phyloP scores from a whole-genome alignment of 768 basidiomycete species.

The Tylopilus plumbeoviolaceoides region DNA sequence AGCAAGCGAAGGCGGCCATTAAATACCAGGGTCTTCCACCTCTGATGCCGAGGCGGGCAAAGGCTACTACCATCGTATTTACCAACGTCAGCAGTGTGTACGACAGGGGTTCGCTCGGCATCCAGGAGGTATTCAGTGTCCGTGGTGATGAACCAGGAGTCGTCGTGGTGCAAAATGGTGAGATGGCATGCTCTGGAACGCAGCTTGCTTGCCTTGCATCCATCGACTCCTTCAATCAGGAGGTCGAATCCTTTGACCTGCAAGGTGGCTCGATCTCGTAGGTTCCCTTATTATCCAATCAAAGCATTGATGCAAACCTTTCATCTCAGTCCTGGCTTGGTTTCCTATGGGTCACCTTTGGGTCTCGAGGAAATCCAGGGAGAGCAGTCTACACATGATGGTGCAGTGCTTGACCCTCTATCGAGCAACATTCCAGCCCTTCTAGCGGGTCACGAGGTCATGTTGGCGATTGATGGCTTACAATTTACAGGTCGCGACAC shows the following conservation, averaged over 20 bases:
- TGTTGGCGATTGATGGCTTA: conserved; percentile 69
- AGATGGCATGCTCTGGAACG: conserved; percentile 49
- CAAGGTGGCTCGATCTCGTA: conserved; percentile 60
- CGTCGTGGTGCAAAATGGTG: conserved; percentile 51
- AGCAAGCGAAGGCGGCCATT: conserved; percentile 55
- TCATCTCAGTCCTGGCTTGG: conserved; percentile 41
- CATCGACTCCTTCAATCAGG: conserved; percentile 10
- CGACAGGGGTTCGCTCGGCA: conserved; percentile 28
- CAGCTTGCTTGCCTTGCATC: conserved; percentile 23
- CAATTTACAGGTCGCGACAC: conserved; percentile 59
- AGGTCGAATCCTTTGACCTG: conserved; percentile 48
- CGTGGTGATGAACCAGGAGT: conserved; percentile 26
- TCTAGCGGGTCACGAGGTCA: conserved; percentile 35
- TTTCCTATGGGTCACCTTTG: conserved; percentile 40
- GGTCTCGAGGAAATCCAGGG: conserved; percentile 54
- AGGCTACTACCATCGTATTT: conserved; percentile 50
- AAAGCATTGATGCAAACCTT: neutral
- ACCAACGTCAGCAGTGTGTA: conserved; percentile 57
- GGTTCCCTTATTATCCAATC: conserved; percentile 17
- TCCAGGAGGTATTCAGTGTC: conserved; percentile 20
- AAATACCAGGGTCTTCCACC: conserved; percentile 71
- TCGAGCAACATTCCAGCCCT: conserved; percentile 32
- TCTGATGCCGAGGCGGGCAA: conserved; percentile 40
- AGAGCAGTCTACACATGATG: conserved; percentile 56
- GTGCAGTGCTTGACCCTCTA: conserved; percentile 46